Conservation (phyloP, 129 eudicot species). For the Arctium lappa region DNA sequence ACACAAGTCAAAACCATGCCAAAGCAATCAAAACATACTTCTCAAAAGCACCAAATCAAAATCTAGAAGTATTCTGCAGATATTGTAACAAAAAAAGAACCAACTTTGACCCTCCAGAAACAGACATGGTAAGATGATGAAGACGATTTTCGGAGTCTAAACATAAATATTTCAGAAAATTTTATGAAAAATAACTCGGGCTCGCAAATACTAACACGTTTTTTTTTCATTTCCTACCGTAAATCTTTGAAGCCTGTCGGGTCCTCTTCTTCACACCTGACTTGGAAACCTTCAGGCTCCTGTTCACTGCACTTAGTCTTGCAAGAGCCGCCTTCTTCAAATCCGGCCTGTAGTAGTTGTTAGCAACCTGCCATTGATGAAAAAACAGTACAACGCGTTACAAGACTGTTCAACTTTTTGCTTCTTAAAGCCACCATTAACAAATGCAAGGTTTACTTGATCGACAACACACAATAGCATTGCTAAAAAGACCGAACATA, state of each 20-base stretch:
- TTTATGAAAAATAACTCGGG: background rate
- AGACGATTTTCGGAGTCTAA: constrained; percentile 23
- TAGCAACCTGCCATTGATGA: constrained; percentile 52
- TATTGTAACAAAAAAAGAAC: constrained; percentile 5
- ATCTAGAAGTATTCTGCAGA: background rate
- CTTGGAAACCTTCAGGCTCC: constrained; percentile 92
- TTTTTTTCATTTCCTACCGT: constrained; percentile 39
- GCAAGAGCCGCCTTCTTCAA: constrained; percentile 97
- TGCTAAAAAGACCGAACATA: no score
- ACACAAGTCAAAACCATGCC: background rate
- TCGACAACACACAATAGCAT: no score
- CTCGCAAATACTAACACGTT: constrained; percentile 9
- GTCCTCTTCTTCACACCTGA: constrained; percentile 97
- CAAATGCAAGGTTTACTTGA: background rate
- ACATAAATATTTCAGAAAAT: constrained; percentile 2
- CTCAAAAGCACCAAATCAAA: constrained; percentile 11
- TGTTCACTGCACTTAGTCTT: constrained; percentile 75
- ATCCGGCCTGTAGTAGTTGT: constrained; percentile 92
- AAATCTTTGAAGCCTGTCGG: constrained; percentile 65
- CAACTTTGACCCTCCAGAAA: constrained; percentile 18
- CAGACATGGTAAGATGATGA: background rate
- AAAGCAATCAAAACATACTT: background rate
- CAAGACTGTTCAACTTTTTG: background rate
- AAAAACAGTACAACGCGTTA: background rate
- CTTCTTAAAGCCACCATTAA: background rate